Base-by-base conservation (phyloP, 2,329 filamentous ascomycete genomes). In the Verticillium longisporum region DNA sequence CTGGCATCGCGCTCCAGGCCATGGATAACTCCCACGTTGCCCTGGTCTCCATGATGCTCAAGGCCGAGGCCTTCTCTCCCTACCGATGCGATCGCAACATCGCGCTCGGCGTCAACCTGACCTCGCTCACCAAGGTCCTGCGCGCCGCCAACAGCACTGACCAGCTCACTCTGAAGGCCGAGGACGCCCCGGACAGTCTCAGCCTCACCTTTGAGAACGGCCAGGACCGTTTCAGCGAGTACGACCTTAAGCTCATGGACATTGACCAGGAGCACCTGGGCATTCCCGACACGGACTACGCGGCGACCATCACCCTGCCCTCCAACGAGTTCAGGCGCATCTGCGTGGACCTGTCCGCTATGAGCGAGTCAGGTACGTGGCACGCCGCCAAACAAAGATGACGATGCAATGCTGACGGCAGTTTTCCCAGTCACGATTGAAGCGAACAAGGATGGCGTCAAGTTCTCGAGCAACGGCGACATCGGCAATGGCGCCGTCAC, bases 1-100 rank as follows among this genome's bases (percentile, higher is more conserved):
- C 92, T 60, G 95, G 95, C 65, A 95, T 99, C 72, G 93, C 94
- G 58, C 90, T 99, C 61, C 95, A 99, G 80, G 95, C 95, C 72
- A 99, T 99, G 96, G 95, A 99, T 83, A 99, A 98, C 86, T 98
- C 93, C 58, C 95, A 99, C 80, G 95, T 99, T 70, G 95, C 95
- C 65, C 91, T 99, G 60, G 95, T 99, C 60, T 97, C 95, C 67
- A 99, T 99, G 95, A 88, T 96, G 84, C 90, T 99, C 76, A 95
- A 95, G 81, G 90, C 94, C 63, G 95, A 98, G 75, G 88, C 88
- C 68, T 99, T 99, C 83, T 88, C 88, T 6, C 93, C 92, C 59
- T 99, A 92, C 84, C 92, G 95, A 76, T 99, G 95, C 84, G 95
- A 99, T 80, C 94, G 96, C 74, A 99, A 99, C 82, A 94, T 99